phyloP scores from a whole-genome alignment of 331 rosid species.

The Rosa hybrid region DNA sequence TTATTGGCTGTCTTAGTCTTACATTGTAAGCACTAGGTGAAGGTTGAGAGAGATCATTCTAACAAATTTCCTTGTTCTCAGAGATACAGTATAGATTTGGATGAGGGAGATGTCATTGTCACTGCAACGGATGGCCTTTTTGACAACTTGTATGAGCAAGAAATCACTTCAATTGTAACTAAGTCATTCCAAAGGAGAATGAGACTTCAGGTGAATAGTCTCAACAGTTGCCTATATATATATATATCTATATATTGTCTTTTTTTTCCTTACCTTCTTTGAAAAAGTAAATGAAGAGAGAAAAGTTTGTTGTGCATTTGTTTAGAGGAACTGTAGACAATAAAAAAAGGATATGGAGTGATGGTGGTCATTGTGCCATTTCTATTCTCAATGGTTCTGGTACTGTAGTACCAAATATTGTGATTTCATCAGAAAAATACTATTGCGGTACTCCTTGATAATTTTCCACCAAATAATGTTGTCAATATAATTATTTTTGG shows the following conservation, averaged over 20 bases:
- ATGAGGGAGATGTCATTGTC: conserved; percentile 70
- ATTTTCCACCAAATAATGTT: neutral
- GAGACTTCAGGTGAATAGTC: conserved; percentile 55
- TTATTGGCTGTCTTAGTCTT: neutral
- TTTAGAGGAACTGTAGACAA: neutral
- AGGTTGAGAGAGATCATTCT: neutral
- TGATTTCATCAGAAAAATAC: neutral
- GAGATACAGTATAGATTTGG: conserved; percentile 57
- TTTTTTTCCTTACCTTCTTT: neutral
- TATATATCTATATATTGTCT: neutral
- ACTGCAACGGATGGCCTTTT: conserved; percentile 80
- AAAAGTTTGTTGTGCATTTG: neutral
- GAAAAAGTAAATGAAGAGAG: neutral
- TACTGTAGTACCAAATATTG: neutral
- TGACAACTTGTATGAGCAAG: conserved; percentile 78
- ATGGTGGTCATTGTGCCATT: neutral
- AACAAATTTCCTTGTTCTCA: conserved; percentile 35
- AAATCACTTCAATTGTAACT: conserved; percentile 50
- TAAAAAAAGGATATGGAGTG: neutral
- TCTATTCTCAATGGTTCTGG: neutral
- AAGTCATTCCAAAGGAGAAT: conserved; percentile 46
- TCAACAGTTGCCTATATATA: conserved; percentile 6
- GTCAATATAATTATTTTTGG: neutral
- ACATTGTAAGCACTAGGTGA: neutral
- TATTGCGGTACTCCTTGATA: neutral